Conservation (phyloP, 768 basidiomycete genomes). For the Suillus subaureus region DNA sequence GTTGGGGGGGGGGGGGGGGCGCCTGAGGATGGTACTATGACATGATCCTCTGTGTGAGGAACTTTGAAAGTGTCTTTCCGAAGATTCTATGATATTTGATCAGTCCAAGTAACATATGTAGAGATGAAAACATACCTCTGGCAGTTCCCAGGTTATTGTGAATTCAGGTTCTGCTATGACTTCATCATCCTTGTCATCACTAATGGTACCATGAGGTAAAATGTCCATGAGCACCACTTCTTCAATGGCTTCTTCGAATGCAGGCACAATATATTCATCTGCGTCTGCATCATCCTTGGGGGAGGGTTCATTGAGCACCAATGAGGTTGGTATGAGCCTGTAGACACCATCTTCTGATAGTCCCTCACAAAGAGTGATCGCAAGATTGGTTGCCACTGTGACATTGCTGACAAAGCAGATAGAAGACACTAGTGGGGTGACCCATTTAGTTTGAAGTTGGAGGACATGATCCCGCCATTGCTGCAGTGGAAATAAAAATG, state of each 20-base stretch:
- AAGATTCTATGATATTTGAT: not conserved
- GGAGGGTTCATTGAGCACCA: not conserved
- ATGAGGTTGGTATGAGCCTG: not conserved
- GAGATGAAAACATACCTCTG: too few species aligned
- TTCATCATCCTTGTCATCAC: constrained; percentile 8
- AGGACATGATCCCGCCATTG: too few species aligned
- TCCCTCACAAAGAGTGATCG: not conserved
- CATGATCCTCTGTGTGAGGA: not conserved
- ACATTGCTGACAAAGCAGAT: constrained; percentile 16
- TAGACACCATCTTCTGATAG: not conserved
- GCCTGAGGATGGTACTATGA: not conserved
- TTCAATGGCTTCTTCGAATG: too few species aligned
- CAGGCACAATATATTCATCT: too few species aligned
- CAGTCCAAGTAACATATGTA: not conserved
- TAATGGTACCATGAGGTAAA: not conserved
- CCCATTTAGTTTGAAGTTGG: too few species aligned
- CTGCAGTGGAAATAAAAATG: too few species aligned
- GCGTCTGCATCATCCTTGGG: too few species aligned
- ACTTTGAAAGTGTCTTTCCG: not conserved
- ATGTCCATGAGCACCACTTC: constrained; percentile 1
- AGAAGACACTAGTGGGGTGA: constrained; percentile 14
- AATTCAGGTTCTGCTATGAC: not conserved
- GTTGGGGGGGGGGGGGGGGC: not conserved
- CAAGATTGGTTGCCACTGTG: not conserved
- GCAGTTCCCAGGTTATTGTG: too few species aligned